A percentile compares a stretch with the other conserved stretches of the same genome.
phyloP scores from a whole-genome alignment of 31 red algal genomes.

The Endocladia muricata region DNA sequence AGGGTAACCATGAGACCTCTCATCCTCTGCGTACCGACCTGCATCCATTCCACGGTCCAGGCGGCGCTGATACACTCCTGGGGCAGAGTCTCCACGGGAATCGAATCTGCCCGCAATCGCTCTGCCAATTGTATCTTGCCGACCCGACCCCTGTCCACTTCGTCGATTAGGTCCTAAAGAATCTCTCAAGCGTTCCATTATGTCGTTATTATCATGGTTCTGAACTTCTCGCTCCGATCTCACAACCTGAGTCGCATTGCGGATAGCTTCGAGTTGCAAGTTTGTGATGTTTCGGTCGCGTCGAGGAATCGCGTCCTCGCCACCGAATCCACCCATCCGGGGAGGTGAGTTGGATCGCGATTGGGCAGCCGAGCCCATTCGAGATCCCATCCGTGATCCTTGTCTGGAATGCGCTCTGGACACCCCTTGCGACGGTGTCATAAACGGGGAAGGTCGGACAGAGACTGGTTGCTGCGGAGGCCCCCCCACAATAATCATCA shows the following conservation, averaged over 20 bases:
- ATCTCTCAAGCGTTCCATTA: conserved; percentile 30
- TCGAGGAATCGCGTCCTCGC: background rate
- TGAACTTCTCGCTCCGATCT: no score
- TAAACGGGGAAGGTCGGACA: conserved; percentile 47
- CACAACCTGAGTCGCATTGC: no score
- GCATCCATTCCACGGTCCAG: background rate
- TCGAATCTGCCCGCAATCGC: background rate
- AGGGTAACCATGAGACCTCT: no score
- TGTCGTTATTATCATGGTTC: no score
- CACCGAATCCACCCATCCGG: background rate
- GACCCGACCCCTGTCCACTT: background rate
- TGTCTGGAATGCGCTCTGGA: conserved; percentile 39
- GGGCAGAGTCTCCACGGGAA: background rate
- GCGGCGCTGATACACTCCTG: background rate
- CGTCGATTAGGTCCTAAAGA: conserved; percentile 12
- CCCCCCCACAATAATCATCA: conserved; percentile 60
- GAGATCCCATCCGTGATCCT: conserved; percentile 6
- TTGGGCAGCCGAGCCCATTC: conserved; percentile 7
- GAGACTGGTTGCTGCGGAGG: conserved; percentile 47
- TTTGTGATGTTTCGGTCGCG: background rate
- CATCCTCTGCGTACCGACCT: no score
- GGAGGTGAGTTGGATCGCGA: conserved; percentile 24
- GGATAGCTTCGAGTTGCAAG: background rate
- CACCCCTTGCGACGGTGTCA: conserved; percentile 24
- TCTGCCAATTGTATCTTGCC: background rate